A percentile compares a stretch with the other conserved stretches of the same genome.
phyloP scores from a whole-genome alignment of 805 yeast genomes.

The Wickerhamomyces rabaulensis region DNA sequence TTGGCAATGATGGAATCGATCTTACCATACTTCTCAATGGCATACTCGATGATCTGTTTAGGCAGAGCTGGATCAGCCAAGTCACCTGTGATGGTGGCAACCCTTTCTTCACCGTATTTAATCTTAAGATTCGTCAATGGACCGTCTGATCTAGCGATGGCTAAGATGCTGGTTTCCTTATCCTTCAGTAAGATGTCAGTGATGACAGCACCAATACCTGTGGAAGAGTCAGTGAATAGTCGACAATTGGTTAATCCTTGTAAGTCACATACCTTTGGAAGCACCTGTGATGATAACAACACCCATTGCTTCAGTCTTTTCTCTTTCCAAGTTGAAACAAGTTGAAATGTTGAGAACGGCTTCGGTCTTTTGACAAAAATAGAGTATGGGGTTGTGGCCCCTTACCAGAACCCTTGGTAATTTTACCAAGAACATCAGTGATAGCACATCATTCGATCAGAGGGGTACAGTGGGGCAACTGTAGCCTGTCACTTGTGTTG shows the following conservation, averaged over 20 bases:
- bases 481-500: too few relatives aligned
- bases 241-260: too few relatives aligned
- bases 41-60: constrained; percentile 35
- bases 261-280: constrained; percentile 47
- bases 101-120: constrained; percentile 42
- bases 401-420: too few relatives aligned
- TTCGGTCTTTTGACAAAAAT: background rate
- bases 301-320: constrained; percentile 15
- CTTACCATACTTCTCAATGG: constrained; percentile 46
- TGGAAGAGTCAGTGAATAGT: constrained; percentile 1
- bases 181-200: constrained; percentile 43
- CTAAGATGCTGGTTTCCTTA: constrained; percentile 44
- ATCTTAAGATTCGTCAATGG: constrained; percentile 38
- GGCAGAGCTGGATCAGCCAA: constrained; percentile 40
- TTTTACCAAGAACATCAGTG: too few relatives aligned
- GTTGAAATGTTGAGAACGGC: too few relatives aligned
- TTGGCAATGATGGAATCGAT: constrained; percentile 67
- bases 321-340: too few relatives aligned
- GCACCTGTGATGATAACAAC: constrained; percentile 56
- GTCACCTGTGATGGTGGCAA: constrained; percentile 55
- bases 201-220: constrained; percentile 79
- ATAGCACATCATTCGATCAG: too few relatives aligned
- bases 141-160: constrained; percentile 63
- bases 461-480: too few relatives aligned
- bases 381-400: constrained; percentile 1